phyloP scores from a whole-genome alignment of 1,284 basidiomycete species.

The Spongispora temasekensis region DNA sequence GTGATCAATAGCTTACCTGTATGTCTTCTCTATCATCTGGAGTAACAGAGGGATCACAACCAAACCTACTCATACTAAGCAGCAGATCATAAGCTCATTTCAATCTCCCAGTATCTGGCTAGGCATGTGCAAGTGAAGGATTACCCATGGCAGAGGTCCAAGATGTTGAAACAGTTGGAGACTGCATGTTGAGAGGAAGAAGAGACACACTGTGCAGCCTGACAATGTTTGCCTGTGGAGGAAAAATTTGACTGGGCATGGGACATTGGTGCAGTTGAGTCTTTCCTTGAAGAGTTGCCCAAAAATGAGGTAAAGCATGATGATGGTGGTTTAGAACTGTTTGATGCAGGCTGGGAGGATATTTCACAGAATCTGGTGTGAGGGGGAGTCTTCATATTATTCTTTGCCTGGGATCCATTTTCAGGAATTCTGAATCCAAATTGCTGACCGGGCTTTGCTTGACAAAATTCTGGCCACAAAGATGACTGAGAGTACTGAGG shows the following conservation, averaged over 20 bases:
- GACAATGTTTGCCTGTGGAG: background rate
- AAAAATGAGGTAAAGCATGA: background rate
- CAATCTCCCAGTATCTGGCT: no score
- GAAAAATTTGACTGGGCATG: background rate
- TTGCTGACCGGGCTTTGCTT: background rate
- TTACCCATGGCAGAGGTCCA: no score
- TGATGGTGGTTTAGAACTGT: background rate
- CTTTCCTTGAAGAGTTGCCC: background rate
- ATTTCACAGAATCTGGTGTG: background rate
- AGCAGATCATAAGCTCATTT: no score
- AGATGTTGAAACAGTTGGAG: no score
- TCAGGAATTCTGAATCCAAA: background rate
- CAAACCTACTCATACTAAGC: no score
- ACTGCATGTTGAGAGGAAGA: no score
- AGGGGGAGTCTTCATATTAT: background rate
- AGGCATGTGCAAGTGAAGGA: no score
- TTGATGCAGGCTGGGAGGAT: background rate
- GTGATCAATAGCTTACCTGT: no score
- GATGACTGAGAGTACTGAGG: background rate
- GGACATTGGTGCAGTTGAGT: background rate
- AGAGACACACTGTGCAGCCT: no score
- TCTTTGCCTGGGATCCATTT: background rate
- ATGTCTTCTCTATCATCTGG: no score
- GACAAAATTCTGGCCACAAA: background rate
- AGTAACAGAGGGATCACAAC: no score